Evolutionary conservation across 192 early-diverging fungal species (phyloP).

Genomic region (Coemansia reversa): DNA sequence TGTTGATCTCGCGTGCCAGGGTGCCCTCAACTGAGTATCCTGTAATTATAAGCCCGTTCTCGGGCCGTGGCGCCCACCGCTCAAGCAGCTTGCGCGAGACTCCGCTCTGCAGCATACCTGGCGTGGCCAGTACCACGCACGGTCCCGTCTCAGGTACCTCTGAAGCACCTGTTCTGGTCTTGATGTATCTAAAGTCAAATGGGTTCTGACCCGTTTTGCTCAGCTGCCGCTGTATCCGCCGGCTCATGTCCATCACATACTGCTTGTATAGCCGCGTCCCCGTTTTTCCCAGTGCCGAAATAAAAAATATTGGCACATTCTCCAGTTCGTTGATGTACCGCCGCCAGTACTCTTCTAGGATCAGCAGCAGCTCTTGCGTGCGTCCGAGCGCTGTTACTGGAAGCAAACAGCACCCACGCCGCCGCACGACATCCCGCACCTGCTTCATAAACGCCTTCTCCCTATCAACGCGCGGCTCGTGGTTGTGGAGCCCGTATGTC

Average conservation of each 20-base stretch:
- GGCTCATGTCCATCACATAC: slow-evolving; percentile 99
- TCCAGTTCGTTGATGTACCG: slow-evolving; percentile 78
- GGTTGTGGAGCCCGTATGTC: slow-evolving; percentile 96
- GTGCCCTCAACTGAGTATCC: slow-evolving; percentile 99
- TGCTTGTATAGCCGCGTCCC: slow-evolving; percentile 97
- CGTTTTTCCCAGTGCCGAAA: slow-evolving; percentile 90
- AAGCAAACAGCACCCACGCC: slow-evolving; percentile 89
- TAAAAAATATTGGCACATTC: slow-evolving; percentile 92
- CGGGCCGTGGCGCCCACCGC: slow-evolving; percentile 87
- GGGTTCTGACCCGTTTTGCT: slow-evolving; percentile 76
- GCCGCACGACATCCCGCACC: slow-evolving; percentile 79
- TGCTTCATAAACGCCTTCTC: slow-evolving; percentile 84
- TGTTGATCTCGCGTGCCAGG: slow-evolving; percentile 79
- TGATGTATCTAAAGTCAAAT: slow-evolving; percentile 95
- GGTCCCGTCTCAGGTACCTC: slow-evolving; percentile 94
- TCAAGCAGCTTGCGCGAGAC: slow-evolving; percentile 94
- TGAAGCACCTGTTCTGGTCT: slow-evolving; percentile 79
- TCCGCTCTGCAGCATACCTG: slow-evolving; percentile 97
- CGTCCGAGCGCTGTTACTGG: slow-evolving; percentile 97
- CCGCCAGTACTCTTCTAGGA: slow-evolving; percentile 98
- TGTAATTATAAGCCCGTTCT: slow-evolving; percentile 92
- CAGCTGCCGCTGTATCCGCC: slow-evolving; percentile 86
- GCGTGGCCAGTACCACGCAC: slow-evolving; percentile 98
- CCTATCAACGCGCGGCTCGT: slow-evolving; percentile 90
- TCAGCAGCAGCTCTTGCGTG: slow-evolving; percentile 94